Base-by-base conservation (phyloP, 2,329 filamentous ascomycete species). In the Penicillium vulpinum region DNA sequence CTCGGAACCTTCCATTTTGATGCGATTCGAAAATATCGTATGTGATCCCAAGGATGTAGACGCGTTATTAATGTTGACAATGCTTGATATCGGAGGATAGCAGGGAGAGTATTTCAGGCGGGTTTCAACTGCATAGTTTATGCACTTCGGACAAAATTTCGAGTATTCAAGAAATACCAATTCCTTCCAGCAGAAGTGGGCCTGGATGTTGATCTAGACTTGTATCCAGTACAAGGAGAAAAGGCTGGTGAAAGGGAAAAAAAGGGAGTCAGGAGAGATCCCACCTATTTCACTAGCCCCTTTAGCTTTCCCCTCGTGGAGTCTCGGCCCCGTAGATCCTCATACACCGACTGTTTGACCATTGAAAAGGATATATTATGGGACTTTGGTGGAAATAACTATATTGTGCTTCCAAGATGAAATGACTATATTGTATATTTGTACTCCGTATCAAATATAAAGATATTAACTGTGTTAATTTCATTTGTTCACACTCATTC, bases 251-350 rank as follows among this genome's bases (percentile, higher is more conserved):
- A 59, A 47, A 55, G 47, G 22, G n/a, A 31, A 35, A 61, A 60
- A 63, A 56, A 62, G 57, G 57, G 62, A 63, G 60, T 62, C 56
- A 60, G 58, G 62, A 61, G 61, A 54, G 56, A 49, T 48, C 46
- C 52, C 51, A 63, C 56, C 58, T 59, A 52, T 60, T 61, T 58
- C 51, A 41, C 56, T 65, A 65, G 61, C 59, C 63, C 62, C 54
- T 57, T 56, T 62, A 59, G 41, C 50, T 43, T 54, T 51, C 59
- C 54, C 59, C 60, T 57, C 57, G 52, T 55, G 39, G 57, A 60
- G 62, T 67, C 67, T 67, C 62, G 65, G 57, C 62, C 66, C 57
- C 57, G 64, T 62, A 63, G 67, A 69, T 69, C 68, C 59, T 62
- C 67, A 70, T 61, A 64, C 63, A 66, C 63, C 60, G 64, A 65